Evolutionary conservation across 495 filamentous ascomycete species (phyloP), one percentile per base, ranked within the genome.

Genomic region (Aspergillus leporis): DNA sequence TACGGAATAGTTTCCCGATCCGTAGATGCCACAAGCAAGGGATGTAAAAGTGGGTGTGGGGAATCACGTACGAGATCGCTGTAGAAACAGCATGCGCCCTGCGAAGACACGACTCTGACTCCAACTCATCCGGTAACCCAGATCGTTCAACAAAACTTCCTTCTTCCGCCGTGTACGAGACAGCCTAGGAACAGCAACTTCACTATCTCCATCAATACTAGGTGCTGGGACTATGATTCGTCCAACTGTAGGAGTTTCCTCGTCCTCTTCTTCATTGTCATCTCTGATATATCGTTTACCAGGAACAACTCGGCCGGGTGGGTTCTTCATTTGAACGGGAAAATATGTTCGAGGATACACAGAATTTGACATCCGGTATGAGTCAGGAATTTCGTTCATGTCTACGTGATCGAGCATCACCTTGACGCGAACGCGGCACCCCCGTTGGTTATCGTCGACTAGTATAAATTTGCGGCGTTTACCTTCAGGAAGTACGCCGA

Each of bases 381-480:
- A 93, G 72, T 98, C 94, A 0, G 92, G 93, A 60, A 97, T 92
- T 70, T 97, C 93, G 61, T 90, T 85, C 74, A 94, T 93, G 59
- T 96, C 87, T 53, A 97, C 91, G 18, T 85, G 83, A 57, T 97
- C 91, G 23, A 98, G 83, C 61, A 87, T 91, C 32, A 97, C 91
- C 56, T 91, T 87, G 38, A 97, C 92, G 6, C 94, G 85, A 9
- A 96, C 85, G 48, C 92, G 87, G 31, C 81, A 81, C 41, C 86
- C 85, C 49, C 91, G 87, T 51, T 90, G 88, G 16, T 81, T 83
- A 70, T 98, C 94, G 59, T 97, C 91, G 22, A 98, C 92, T 4
- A 97, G 84, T 63, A 98, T 96, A 70, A 98, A 98, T 70, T 96
- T 98, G 62, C 93, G 88, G 54, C 88, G 90, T 73, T 95, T 97